Evolutionary conservation across 208 protist genomes (phyloP).

Genomic region (Acanthamoeba royreba): DNA sequence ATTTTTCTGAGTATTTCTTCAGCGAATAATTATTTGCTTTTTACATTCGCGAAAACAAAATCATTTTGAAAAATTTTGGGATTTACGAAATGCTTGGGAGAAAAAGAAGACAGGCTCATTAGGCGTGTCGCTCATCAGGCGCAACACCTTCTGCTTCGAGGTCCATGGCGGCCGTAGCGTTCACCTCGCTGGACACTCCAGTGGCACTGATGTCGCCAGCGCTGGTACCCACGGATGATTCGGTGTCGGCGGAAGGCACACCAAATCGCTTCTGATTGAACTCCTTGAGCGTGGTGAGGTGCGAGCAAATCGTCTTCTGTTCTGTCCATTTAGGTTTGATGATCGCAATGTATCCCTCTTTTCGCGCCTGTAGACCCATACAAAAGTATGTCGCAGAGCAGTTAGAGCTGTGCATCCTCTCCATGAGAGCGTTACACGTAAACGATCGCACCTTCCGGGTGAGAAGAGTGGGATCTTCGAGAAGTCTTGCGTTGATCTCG

Average conservation of each 20-base stretch:
- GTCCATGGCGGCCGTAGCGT: too few species aligned
- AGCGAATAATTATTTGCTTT: neutral
- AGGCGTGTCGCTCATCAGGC: too few species aligned
- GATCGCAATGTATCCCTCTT: slow-evolving; percentile 41
- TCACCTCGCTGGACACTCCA: too few species aligned
- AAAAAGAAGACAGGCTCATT: too few species aligned
- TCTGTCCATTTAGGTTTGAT: neutral
- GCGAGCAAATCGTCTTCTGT: neutral
- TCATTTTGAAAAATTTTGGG: neutral
- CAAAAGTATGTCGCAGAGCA: too few species aligned
- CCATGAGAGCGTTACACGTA: neutral
- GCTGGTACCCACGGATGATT: too few species aligned
- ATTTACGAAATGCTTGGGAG: too few species aligned
- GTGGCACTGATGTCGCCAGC: too few species aligned
- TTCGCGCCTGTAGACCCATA: neutral
- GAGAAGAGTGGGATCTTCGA: neutral
- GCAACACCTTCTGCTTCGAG: too few species aligned
- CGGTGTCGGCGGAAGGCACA: too few species aligned
- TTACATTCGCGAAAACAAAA: neutral
- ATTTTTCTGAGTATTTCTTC: neutral
- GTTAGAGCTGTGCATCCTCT: too few species aligned
- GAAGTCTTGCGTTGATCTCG: slow-evolving; percentile 18
- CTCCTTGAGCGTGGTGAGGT: neutral
- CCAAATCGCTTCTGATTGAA: neutral
- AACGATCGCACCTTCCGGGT: neutral